A percentile compares a stretch with the other conserved stretches of the same genome.
These are phyloP conservation scores for Lathyrus aphaca DNA, from an alignment of 306 rosid genomes.

Conservation along the genomic window DNA sequence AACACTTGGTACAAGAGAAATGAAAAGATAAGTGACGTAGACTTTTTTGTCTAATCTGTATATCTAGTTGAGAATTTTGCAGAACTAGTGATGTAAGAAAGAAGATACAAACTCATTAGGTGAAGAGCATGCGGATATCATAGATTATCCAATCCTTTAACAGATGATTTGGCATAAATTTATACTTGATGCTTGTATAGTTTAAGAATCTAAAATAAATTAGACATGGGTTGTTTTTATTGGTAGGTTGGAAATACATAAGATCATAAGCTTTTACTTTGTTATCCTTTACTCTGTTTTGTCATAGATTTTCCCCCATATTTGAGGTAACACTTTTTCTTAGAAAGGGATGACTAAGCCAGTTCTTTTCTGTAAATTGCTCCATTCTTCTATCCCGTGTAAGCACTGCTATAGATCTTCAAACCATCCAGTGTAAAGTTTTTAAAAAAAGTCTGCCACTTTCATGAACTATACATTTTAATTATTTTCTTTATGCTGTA, in stretches of 20 bases:
- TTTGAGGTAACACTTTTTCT: conserved; percentile 7
- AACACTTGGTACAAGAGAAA: too few species aligned
- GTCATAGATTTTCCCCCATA: background rate
- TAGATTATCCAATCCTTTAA: conserved; percentile 6
- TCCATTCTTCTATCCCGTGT: conserved; percentile 4
- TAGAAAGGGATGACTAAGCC: conserved; percentile 1
- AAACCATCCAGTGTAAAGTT: conserved; percentile 23
- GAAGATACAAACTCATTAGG: conserved; percentile 13
- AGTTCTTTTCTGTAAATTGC: background rate
- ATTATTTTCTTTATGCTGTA: background rate
- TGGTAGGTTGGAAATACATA: conserved; percentile 1
- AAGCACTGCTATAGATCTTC: background rate
- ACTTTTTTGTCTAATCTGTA: background rate
- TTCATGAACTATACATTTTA: conserved; percentile 10
- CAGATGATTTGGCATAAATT: conserved; percentile 3
- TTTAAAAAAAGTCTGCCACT: background rate
- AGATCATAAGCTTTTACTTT: background rate
- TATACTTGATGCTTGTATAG: background rate
- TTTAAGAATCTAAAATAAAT: conserved; percentile 9
- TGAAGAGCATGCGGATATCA: background rate
- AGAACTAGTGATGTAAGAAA: conserved; percentile 11
- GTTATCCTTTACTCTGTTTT: background rate
- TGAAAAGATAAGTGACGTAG: too few species aligned
- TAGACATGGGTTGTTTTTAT: background rate
- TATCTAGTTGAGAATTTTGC: background rate